These are phyloP conservation scores for Stachybotrys elegans DNA, from an alignment of 2,329 filamentous ascomycete genomes.

Conservation along the genomic window DNA sequence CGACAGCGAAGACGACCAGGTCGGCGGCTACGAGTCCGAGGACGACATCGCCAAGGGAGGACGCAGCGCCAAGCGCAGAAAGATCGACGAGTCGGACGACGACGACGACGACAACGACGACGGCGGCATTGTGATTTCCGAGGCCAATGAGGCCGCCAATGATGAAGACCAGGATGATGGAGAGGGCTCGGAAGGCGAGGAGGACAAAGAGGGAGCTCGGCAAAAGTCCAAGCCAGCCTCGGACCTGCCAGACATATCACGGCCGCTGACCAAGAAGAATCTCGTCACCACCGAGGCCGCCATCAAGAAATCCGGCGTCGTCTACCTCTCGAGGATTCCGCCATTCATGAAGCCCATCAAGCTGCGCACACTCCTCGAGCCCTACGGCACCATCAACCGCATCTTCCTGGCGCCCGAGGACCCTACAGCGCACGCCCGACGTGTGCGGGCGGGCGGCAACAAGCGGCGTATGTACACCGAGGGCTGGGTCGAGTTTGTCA, in stretches of 20 bases:
- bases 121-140: slow-evolving; percentile 7
- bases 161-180: slow-evolving; percentile 15
- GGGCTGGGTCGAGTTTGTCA: slow-evolving; percentile 79
- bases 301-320: slow-evolving; percentile 69
- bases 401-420: slow-evolving; percentile 78
- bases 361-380: slow-evolving; percentile 67
- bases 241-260: slow-evolving; percentile 43
- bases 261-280: slow-evolving; percentile 60
- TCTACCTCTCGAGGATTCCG: slow-evolving; percentile 79
- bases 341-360: slow-evolving; percentile 86
- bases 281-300: slow-evolving; percentile 60
- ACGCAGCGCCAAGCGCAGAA: slow-evolving; percentile 58
- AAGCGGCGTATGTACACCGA: slow-evolving; percentile 79
- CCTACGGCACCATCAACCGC: slow-evolving; percentile 70
- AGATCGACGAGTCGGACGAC: slow-evolving; percentile 38
- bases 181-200: slow-evolving; percentile 15
- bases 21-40: slow-evolving; percentile 62
- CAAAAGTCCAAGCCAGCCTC: slow-evolving; percentile 23
- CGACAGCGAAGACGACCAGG: slow-evolving; percentile 55
- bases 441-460: slow-evolving; percentile 70
- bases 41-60: slow-evolving; percentile 64
- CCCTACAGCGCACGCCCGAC: slow-evolving; percentile 56
- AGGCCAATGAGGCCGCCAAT: slow-evolving; percentile 18
- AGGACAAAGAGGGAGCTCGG: slow-evolving; percentile 14
- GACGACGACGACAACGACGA: slow-evolving; percentile 21